Evolutionary conservation across 352 stramenopile species (phyloP).

Genomic region (Globisporangium recalcitrans): DNA sequence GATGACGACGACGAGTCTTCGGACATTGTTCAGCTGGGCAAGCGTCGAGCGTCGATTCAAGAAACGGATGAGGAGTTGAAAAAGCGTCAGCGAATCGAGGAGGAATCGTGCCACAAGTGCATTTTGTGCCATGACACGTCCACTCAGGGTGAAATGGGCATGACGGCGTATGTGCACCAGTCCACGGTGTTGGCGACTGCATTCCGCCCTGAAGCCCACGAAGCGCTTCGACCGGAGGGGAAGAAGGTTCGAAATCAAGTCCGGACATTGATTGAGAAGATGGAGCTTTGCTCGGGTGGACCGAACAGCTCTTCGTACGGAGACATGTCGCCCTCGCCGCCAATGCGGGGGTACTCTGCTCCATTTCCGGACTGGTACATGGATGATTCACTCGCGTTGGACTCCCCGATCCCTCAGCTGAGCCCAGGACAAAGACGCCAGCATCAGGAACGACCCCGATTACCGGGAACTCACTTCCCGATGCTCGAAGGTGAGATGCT

Average conservation of each 20-base stretch:
- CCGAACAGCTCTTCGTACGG: conserved; percentile 25
- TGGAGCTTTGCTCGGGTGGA: conserved; percentile 77
- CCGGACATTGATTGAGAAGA: conserved; percentile 76
- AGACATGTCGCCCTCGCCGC: conserved; percentile 39
- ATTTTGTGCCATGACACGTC: conserved; percentile 84
- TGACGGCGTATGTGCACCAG: conserved; percentile 82
- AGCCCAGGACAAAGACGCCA: conserved; percentile 33
- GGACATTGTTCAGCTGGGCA: conserved; percentile 26
- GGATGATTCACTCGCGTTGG: conserved; percentile 32
- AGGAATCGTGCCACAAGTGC: conserved; percentile 55
- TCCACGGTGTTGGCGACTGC: conserved; percentile 75
- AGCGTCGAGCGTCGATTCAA: conserved; percentile 41
- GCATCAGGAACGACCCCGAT: conserved; percentile 41
- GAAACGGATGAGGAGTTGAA: conserved; percentile 24
- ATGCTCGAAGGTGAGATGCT: conserved; percentile 57
- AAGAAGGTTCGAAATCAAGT: conserved; percentile 56
- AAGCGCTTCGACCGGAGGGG: conserved; percentile 44
- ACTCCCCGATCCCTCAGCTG: conserved; percentile 24
- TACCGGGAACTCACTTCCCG: conserved; percentile 32
- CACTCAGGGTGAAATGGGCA: conserved; percentile 78
- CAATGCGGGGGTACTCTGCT: conserved; percentile 49
- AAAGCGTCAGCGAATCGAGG: conserved; percentile 47
- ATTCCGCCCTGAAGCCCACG: conserved; percentile 70
- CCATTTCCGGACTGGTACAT: conserved; percentile 75
- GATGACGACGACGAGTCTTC: conserved; percentile 8